A percentile compares a stretch with the other conserved stretches of the same genome.
These are phyloP conservation scores for Tetrastigma voinierianum DNA, from an alignment of 164 flowering plant genomes.

Conservation along the genomic window DNA sequence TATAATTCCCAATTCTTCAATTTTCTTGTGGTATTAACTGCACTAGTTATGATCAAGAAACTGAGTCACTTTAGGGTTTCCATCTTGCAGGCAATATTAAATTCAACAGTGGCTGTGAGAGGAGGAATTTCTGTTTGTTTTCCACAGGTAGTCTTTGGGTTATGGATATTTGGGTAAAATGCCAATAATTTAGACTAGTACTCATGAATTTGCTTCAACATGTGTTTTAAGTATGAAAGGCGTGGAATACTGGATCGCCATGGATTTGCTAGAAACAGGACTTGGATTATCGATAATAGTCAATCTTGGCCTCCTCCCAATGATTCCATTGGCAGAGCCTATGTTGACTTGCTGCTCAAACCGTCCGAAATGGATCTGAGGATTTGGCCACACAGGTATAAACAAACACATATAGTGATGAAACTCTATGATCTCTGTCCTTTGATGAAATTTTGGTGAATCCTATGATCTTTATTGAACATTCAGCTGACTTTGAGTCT, in stretches of 20 bases:
- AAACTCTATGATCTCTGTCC: background rate
- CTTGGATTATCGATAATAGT: constrained; percentile 36
- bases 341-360: constrained; percentile 37
- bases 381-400: constrained; percentile 51
- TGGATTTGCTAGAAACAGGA: constrained; percentile 50
- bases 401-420: background rate
- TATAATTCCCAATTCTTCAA: no score
- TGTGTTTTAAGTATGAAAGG: constrained; percentile 32
- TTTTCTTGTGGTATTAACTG: no score
- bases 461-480: no score
- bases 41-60: no score
- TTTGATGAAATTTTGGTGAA: no score
- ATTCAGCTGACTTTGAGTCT: no score
- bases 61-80: no score
- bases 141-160: constrained; percentile 35
- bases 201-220: constrained; percentile 2
- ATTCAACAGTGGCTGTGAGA: constrained; percentile 40
- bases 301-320: constrained; percentile 30
- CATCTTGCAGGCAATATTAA: constrained; percentile 33
- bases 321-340: constrained; percentile 32
- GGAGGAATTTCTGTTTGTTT: constrained; percentile 56
- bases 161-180: background rate
- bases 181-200: background rate
- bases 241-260: constrained; percentile 41
- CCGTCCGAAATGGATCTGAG: constrained; percentile 43